Base-by-base conservation (phyloP, 1,284 basidiomycete genomes). In the Erythrobasidium hasegawianum region DNA sequence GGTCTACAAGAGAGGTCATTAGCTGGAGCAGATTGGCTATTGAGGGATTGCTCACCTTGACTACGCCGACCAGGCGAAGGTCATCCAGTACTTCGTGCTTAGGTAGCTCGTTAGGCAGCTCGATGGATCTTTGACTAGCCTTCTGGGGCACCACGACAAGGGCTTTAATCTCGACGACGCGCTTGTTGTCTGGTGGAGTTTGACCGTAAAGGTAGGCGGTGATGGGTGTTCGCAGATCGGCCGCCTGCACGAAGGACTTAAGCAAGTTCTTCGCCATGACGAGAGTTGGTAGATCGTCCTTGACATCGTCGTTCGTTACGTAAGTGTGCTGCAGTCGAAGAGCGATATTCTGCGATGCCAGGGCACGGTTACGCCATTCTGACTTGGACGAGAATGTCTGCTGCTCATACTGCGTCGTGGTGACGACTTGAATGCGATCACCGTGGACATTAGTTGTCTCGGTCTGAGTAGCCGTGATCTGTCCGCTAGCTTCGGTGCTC, bases 81-180 rank as follows among this genome's bases (percentile, higher is more conserved):
- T 77, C 78, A 47, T 76, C 75, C 26, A 80, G 74, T 57, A 80
- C 75, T 33, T 78, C 76, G 70, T 80, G 79, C 66, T 75, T 69
- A 0, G 79, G 79, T 43, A 80, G 71, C 9, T 77, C 76, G 77
- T 94, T 89, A 59, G 90, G 86, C 64, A 97, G 84, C 76, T 98
- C 96, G 57, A 96, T 82, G 1, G 90, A 76, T 16, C 73, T 56
- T 57, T 97, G 96, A 75, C 89, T 94, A 52, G 96, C 95, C 52
- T 94, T 86, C 78, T 99, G 96, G 27, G 96, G 96, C 26, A 94
- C 85, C 88, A 93, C 96, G 10, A 86, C 93, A 52, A 98, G 83
- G 20, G 92, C 93, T 82, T 95, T 96, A 80, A 99, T 89, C 81
- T 99, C 96, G 81, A 97, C 97, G 71, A 98, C 96, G 77, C 95